A percentile compares a stretch with the other conserved stretches of the same genome.
phyloP scores from a whole-genome alignment of 2,329 filamentous ascomycete species.

The Aspergillus piperis region DNA sequence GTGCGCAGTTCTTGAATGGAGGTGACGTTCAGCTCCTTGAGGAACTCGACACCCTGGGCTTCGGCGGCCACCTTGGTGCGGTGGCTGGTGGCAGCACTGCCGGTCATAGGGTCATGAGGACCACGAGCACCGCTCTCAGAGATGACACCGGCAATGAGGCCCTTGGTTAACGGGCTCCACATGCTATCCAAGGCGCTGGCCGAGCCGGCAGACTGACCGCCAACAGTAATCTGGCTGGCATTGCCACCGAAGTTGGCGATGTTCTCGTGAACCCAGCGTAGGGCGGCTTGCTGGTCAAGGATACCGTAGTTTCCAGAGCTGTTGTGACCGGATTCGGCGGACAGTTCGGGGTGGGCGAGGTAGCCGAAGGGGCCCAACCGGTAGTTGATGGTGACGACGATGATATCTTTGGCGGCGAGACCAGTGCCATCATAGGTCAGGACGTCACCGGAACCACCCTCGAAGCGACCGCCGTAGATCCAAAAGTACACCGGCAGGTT shows the following conservation, averaged over 20 bases:
- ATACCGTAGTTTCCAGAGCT: conserved; percentile 33
- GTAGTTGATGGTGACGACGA: conserved; percentile 29
- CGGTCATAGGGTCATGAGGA: conserved; percentile 31
- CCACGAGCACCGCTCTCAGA: conserved; percentile 35
- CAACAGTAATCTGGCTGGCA: conserved; percentile 27
- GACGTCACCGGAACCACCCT: conserved; percentile 20
- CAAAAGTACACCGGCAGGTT: conserved; percentile 30
- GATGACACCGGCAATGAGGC: conserved; percentile 31
- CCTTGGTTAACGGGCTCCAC: conserved; percentile 26
- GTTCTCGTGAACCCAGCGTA: conserved; percentile 27
- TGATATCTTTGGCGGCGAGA: conserved; percentile 24
- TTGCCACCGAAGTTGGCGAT: conserved; percentile 28
- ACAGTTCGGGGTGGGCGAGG: conserved; percentile 29
- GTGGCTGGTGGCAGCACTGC: conserved; percentile 29
- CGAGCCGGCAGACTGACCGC: conserved; percentile 37
- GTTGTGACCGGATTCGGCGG: conserved; percentile 26
- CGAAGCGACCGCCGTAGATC: conserved; percentile 23
- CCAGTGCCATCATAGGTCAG: conserved; percentile 24
- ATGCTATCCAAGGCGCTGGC: conserved; percentile 26
- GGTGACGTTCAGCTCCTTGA: conserved; percentile 41
- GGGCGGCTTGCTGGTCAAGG: conserved; percentile 26
- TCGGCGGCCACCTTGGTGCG: conserved; percentile 26
- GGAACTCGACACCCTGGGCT: conserved; percentile 32
- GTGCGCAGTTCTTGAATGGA: conserved; percentile 43
- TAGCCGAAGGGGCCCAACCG: conserved; percentile 39